Evolutionary conservation across 2,329 filamentous ascomycete species (phyloP).

Genomic region (Trichophyton benhamiae): DNA sequence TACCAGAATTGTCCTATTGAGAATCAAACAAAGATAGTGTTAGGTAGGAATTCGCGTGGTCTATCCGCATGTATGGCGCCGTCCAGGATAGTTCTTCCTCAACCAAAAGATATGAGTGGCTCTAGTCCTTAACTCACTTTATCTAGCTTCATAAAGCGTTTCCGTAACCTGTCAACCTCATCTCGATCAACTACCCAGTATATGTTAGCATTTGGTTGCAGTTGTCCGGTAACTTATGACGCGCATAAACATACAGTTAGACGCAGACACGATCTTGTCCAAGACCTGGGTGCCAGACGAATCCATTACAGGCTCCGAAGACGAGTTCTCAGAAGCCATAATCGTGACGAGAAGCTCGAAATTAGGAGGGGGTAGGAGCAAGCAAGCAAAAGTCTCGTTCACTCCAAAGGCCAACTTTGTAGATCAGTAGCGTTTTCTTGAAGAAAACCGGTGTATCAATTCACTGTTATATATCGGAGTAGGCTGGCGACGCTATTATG

Average conservation of each 20-base stretch:
- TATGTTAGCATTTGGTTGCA: background rate
- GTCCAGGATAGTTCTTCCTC: background rate
- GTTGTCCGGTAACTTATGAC: background rate
- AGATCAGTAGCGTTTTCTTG: no score
- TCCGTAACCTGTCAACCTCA: slow-evolving; percentile 87
- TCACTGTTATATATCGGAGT: background rate
- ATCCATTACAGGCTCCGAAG: slow-evolving; percentile 26
- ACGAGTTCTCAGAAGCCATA: slow-evolving; percentile 28
- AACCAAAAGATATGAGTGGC: background rate
- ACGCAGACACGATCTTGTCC: slow-evolving; percentile 90
- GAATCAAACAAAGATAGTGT: background rate
- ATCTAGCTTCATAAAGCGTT: slow-evolving; percentile 98
- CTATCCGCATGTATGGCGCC: background rate
- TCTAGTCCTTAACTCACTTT: slow-evolving; percentile 48
- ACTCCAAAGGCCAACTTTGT: background rate
- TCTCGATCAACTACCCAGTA: slow-evolving; percentile 70
- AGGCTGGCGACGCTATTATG: background rate
- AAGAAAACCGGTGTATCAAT: background rate
- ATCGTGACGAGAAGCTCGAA: background rate
- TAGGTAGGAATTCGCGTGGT: background rate
- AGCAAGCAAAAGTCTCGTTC: background rate
- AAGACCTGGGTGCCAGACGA: slow-evolving; percentile 53
- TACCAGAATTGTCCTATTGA: slow-evolving; percentile 82
- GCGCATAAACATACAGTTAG: slow-evolving; percentile 61
- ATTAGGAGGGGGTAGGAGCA: background rate